These are phyloP conservation scores for Nepenthes mirabilis DNA, from an alignment of 148 eudicot species.

Conservation along the genomic window DNA sequence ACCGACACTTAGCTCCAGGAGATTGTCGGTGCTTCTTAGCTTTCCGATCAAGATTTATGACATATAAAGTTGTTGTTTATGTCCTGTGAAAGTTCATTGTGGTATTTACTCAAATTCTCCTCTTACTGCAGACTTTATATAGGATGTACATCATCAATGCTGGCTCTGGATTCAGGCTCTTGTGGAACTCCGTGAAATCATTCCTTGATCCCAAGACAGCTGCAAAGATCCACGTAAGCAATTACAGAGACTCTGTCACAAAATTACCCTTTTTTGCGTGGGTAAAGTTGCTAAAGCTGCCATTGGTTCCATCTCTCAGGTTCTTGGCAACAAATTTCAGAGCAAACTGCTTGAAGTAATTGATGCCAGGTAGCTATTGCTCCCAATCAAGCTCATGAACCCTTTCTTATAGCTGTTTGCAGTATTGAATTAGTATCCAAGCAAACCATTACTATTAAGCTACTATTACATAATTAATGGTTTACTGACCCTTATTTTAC, in stretches of 20 bases:
- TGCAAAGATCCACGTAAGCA: constrained; percentile 71
- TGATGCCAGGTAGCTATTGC: constrained; percentile 56
- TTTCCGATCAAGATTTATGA: too few species aligned
- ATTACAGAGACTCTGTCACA: constrained; percentile 1
- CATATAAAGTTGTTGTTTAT: too few species aligned
- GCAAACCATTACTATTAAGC: too few species aligned
- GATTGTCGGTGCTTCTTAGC: too few species aligned
- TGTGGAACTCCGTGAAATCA: constrained; percentile 83
- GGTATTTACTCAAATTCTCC: neutral
- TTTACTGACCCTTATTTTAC: neutral
- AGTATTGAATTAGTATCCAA: too few species aligned
- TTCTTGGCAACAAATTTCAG: constrained; percentile 80
- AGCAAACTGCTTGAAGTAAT: constrained; percentile 85
- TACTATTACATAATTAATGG: too few species aligned
- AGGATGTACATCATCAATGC: constrained; percentile 95
- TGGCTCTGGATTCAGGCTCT: constrained; percentile 86
- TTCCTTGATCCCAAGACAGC: constrained; percentile 92
- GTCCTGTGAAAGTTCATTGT: neutral
- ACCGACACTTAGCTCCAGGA: too few species aligned
- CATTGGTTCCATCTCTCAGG: constrained; percentile 28
- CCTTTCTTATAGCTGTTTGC: too few species aligned
- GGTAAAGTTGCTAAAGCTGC: neutral
- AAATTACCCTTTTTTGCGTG: neutral
- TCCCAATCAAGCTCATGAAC: too few species aligned
- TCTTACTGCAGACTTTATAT: constrained; percentile 42